Evolutionary conservation across 2,329 filamentous ascomycete species (phyloP), one percentile per base, ranked within the genome.

Genomic region (Fusarium phyllophilum): DNA sequence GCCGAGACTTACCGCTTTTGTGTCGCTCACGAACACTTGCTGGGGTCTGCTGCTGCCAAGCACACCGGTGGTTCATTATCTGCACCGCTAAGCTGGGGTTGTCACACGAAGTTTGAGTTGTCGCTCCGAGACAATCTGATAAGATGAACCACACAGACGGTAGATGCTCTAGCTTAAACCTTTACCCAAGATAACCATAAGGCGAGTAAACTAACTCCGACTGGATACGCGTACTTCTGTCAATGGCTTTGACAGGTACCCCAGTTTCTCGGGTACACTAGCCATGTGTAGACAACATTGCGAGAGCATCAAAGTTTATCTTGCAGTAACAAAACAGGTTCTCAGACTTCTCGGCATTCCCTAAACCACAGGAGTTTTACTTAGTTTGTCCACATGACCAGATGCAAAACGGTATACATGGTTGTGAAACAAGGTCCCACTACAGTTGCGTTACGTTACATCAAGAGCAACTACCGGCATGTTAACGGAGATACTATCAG

Each of bases 81-180:
- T 52, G 12, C 17, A 52, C 31, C 6, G 13, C 18, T 52, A 20
- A 13, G 13, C 31, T 20, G 18, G 49, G 49, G 31, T 52, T 52
- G 6, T n/a, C 17, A 5, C 22, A 6, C 26, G 3, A 8, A 24
- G 48, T 8, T 33, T 9, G 7, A 33, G 29, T 26, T 34, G n/a
- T 36, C 31, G 31, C 31, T 26, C 31, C n/a, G n/a, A 36, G n/a
- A 52, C 2, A 20, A 52, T 18, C 22, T 49, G 29, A 49, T 18
- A 49, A n/a, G 22, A 13, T 11, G 17, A 34, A 13, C 17, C n/a
- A 18, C 8, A 36, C 13, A 8, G 26, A 34, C 17, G 18, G 15
- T 0, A 38, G 3, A 38, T 1, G 1, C 34, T 29, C 20, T 22
- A 10, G 34, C 20, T n/a, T 39, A 8, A 31, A n/a, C 6, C 8